Conservation (phyloP, 1,139 yeast species). For the Diutina catenulata region DNA sequence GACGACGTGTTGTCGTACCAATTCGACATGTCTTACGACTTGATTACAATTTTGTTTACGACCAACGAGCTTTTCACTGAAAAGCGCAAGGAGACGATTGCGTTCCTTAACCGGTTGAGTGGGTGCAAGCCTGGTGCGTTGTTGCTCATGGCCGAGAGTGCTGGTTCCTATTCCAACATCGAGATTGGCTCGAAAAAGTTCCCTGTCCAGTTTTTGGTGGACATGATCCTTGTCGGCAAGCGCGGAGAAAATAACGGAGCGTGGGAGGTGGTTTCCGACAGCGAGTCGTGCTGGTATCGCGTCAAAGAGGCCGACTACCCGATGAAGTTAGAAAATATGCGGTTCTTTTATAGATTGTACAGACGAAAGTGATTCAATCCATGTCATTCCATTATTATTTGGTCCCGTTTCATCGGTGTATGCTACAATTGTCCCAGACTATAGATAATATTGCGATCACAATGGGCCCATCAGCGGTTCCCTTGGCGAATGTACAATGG, state of each 20-base stretch:
- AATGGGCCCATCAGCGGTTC: too few species aligned
- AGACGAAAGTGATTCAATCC: conserved; percentile 24
- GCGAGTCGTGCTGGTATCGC: conserved; percentile 80
- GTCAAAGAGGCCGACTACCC: conserved; percentile 48
- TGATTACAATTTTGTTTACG: conserved; percentile 70
- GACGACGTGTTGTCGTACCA: conserved; percentile 32
- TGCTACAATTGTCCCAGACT: too few species aligned
- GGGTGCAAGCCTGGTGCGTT: conserved; percentile 43
- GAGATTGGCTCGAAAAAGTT: conserved; percentile 63
- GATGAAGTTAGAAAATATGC: conserved; percentile 74
- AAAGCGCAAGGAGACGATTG: conserved; percentile 48
- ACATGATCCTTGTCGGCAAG: conserved; percentile 55
- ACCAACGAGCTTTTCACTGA: conserved; percentile 77
- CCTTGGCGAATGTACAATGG: too few species aligned
- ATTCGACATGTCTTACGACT: conserved; percentile 14
- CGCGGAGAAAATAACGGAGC: conserved; percentile 35
- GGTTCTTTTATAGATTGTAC: conserved; percentile 71
- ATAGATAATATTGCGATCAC: too few species aligned
- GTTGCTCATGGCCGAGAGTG: conserved; percentile 70
- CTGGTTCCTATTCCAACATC: conserved; percentile 81
- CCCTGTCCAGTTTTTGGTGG: conserved; percentile 74
- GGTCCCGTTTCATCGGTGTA: not conserved
- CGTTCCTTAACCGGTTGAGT: conserved; percentile 42
- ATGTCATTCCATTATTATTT: not conserved
- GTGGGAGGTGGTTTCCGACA: conserved; percentile 55